Evolutionary conservation across 1,284 basidiomycete genomes (phyloP), one percentile per base, ranked within the genome.

Genomic region (Polyporus tsugae): DNA sequence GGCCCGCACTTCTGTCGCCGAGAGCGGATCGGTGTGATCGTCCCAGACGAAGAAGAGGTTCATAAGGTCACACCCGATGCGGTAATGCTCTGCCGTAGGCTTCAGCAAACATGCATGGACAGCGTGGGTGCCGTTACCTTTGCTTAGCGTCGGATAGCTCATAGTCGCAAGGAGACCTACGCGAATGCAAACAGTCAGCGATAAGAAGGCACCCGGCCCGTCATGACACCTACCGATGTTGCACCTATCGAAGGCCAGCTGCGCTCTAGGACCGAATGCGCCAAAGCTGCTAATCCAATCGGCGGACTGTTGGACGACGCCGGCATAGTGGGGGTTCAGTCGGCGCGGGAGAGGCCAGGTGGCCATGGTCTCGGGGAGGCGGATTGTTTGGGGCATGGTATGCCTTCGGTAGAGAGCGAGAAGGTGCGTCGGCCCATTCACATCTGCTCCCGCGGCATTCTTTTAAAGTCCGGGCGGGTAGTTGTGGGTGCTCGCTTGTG

Each of bases 41-140:
- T 77, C 77, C 63, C 74, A 67, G 29, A 75, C 66, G 67, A 77
- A 77, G 67, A 75, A 75, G 15, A 74, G 22, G 63, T 73, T 71
- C 72, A 75, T 75, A 33, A 75, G 33, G 53, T 76, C 76, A 55
- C 77, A 75, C 2, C 62, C 70, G 29, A 63, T 65, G 17, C 75
- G 66, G 15, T 72, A 60, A n/a, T 69, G 71, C 19, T 73, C 74
- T 73, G 35, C 44, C 52, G 52, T 35, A 35, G 11, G 11, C 29
- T 33, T 55, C 52, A 35, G 25, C 9, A 41, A 38, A 19, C 17
- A 46, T 39, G 60, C 29, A 9, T 25, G 38, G 25, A 33, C 41
- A 3, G 33, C 39, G 35, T 22, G 38, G 38, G 38, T 33, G 6
- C 17, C 29, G 52, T 39, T 57, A 73, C 72, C 72, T 60, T 68